These are phyloP conservation scores for Ceratobasidium sp. DNA, from an alignment of 1,284 basidiomycete species.

Conservation along the genomic window DNA sequence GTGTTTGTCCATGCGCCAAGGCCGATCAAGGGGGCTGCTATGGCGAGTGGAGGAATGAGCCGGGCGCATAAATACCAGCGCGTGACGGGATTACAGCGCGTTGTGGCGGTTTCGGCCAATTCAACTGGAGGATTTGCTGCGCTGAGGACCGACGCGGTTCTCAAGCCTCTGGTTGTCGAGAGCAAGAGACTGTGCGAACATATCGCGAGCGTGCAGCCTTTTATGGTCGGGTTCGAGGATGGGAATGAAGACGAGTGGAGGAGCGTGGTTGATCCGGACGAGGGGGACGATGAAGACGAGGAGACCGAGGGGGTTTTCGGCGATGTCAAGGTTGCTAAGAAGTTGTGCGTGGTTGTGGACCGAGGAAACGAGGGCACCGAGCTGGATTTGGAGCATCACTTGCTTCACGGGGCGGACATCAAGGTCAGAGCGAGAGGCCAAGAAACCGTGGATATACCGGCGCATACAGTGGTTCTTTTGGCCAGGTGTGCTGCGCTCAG, in stretches of 20 bases:
- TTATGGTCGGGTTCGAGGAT: constrained; percentile 13
- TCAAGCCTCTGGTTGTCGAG: constrained; percentile 60
- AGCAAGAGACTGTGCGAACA: constrained; percentile 75
- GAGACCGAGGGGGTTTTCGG: constrained; percentile 49
- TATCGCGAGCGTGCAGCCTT: constrained; percentile 58
- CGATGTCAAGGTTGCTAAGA: constrained; percentile 49
- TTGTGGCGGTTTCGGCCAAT: constrained; percentile 85
- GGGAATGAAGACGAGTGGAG: background rate
- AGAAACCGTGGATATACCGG: constrained; percentile 60
- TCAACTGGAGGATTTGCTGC: constrained; percentile 91
- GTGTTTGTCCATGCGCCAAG: constrained; percentile 82
- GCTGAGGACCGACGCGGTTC: constrained; percentile 75
- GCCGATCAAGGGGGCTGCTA: constrained; percentile 30
- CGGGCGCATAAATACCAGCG: constrained; percentile 85
- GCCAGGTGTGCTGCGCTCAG: constrained; percentile 64
- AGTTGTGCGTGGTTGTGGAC: constrained; percentile 49
- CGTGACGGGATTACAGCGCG: constrained; percentile 83
- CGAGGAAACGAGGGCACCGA: constrained; percentile 11
- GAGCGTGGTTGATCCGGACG: constrained; percentile 42
- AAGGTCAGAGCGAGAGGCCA: constrained; percentile 51
- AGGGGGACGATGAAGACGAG: constrained; percentile 52
- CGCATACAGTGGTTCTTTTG: constrained; percentile 72
- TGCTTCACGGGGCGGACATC: constrained; percentile 67
- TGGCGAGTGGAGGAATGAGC: constrained; percentile 37
- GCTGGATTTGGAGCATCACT: constrained; percentile 34